phyloP scores from a whole-genome alignment of 2,329 filamentous ascomycete species.

The Epicoccum sorghinum region DNA sequence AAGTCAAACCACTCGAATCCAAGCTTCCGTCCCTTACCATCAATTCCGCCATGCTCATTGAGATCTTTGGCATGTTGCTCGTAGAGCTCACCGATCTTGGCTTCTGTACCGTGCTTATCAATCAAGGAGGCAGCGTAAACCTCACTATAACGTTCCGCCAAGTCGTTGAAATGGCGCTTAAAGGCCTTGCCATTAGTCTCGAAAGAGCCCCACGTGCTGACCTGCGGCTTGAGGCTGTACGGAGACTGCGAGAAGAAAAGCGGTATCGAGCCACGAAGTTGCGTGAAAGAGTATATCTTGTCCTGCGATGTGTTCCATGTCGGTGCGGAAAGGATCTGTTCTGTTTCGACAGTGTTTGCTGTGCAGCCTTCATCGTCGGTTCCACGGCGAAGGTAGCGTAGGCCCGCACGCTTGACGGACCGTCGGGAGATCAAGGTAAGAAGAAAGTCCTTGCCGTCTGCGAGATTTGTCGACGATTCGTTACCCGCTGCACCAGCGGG shows the following conservation, averaged over 20 bases:
- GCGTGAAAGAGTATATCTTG: conserved; percentile 81
- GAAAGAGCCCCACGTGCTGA: conserved; percentile 78
- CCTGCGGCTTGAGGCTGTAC: conserved; percentile 88
- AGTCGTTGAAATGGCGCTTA: conserved; percentile 75
- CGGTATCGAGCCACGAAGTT: conserved; percentile 89
- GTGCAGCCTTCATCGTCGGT: conserved; percentile 87
- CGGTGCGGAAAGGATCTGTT: conserved; percentile 82
- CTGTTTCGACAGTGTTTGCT: conserved; percentile 92
- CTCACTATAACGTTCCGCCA: conserved; percentile 73
- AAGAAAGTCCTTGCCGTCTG: conserved; percentile 62
- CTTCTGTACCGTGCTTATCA: conserved; percentile 85
- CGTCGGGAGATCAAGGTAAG: conserved; percentile 92
- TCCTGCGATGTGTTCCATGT: conserved; percentile 64
- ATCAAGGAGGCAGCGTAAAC: conserved; percentile 84
- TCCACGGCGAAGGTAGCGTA: conserved; percentile 88
- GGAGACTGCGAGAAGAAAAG: conserved; percentile 95
- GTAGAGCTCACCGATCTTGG: conserved; percentile 78
- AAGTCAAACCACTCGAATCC: conserved; percentile 98
- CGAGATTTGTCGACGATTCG: conserved; percentile 40
- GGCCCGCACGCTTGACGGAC: conserved; percentile 81
- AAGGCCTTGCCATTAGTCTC: conserved; percentile 81
- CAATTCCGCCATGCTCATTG: conserved; percentile 64
- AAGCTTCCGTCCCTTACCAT: conserved; percentile 57
- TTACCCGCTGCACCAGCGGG: conserved; percentile 19
- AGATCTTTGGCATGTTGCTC: conserved; percentile 69